phyloP scores from a whole-genome alignment of 2,329 filamentous ascomycete species.

The Xylaria polymorpha region DNA sequence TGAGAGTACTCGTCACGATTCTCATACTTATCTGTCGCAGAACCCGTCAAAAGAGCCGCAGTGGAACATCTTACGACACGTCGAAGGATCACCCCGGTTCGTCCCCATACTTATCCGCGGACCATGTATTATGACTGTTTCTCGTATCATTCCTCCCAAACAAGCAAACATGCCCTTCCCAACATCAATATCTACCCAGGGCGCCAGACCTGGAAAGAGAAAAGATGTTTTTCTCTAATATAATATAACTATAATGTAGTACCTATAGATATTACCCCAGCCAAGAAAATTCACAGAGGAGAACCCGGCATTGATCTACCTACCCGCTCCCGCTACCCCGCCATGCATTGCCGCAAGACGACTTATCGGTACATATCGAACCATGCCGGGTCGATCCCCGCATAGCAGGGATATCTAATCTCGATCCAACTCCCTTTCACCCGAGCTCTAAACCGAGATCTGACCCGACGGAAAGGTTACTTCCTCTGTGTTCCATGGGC shows the following conservation, averaged over 20 bases:
- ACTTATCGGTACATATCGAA: constrained; percentile 1
- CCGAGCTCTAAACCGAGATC: not conserved
- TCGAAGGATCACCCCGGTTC: not conserved
- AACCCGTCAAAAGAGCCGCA: not conserved
- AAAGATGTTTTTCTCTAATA: not conserved
- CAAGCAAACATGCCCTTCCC: not conserved
- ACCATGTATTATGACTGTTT: too few relatives aligned
- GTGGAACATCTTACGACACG: not conserved
- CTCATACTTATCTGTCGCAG: not conserved
- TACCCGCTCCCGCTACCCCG: not conserved
- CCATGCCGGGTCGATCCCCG: not conserved
- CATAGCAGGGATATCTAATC: not conserved
- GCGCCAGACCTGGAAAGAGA: too few relatives aligned
- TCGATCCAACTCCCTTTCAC: not conserved
- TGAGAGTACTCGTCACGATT: not conserved
- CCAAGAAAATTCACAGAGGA: constrained; percentile 3
- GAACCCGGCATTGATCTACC: constrained; percentile 17
- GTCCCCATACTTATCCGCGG: not conserved
- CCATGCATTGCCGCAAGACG: not conserved
- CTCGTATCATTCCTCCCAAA: not conserved
- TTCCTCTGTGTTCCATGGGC: not conserved
- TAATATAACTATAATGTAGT: not conserved
- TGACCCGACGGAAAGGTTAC: not conserved
- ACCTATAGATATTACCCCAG: constrained; percentile 3
- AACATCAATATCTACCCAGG: too few relatives aligned